phyloP scores from a whole-genome alignment of 805 yeast genomes.

The Starmerella etchellsii region DNA sequence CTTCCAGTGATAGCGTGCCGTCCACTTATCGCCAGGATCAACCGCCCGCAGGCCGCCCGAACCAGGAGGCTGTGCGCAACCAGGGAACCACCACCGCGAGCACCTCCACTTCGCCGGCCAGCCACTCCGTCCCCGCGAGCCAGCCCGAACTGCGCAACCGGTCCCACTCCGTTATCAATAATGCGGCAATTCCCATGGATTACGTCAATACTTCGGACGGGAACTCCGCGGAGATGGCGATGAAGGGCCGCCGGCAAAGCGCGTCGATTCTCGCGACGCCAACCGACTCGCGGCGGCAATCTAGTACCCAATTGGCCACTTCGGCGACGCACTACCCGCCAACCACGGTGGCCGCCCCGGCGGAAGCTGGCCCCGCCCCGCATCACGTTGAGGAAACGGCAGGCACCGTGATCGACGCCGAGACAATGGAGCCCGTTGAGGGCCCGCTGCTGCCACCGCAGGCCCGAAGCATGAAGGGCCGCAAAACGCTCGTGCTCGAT shows the following conservation, averaged over 20 bases:
- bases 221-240: slow-evolving; percentile 9
- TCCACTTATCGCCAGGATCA: background rate
- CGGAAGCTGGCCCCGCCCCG: too few species aligned
- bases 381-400: too few species aligned
- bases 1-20: background rate
- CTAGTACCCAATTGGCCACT: too few species aligned
- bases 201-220: slow-evolving; percentile 7
- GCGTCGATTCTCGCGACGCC: background rate
- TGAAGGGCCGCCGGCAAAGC: slow-evolving; percentile 14
- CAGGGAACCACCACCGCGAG: too few species aligned
- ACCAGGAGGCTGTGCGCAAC: too few species aligned
- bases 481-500: slow-evolving; percentile 82
- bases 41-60: too few species aligned
- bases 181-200: slow-evolving; percentile 10
- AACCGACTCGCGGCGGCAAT: background rate
- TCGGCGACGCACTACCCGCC: too few species aligned
- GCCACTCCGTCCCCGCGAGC: too few species aligned
- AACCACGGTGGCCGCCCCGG: too few species aligned
- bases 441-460: slow-evolving; percentile 23
- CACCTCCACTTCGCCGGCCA: too few species aligned
- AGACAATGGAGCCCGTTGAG: background rate
- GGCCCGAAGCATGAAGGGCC: slow-evolving; percentile 27
- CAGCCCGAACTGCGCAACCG: too few species aligned
- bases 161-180: background rate
- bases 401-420: too few species aligned